Evolutionary conservation across 2,329 filamentous ascomycete species (phyloP).

Genomic region (Epicoccum nigrum): DNA sequence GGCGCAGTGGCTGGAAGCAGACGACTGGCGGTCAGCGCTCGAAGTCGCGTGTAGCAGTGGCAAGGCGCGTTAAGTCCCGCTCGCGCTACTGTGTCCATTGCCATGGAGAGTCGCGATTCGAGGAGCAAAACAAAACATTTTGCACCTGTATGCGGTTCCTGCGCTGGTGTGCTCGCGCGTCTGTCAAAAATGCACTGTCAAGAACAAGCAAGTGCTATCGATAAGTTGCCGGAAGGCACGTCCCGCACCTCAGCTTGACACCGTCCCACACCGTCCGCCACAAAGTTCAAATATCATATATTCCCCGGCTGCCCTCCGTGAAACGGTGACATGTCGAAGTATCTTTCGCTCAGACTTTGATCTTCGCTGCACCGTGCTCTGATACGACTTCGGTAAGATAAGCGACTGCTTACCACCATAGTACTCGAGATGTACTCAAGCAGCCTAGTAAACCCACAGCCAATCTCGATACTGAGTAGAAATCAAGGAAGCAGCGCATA

Average conservation of each 20-base stretch:
- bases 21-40: slow-evolving; percentile 37
- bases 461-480: not conserved
- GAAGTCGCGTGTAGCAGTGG: slow-evolving; percentile 23
- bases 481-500: not conserved
- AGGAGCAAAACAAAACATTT: slow-evolving; percentile 35
- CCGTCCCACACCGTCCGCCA: slow-evolving; percentile 17
- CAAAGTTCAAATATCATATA: slow-evolving; percentile 18
- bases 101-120: slow-evolving; percentile 39
- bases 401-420: not conserved
- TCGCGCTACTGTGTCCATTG: slow-evolving; percentile 17
- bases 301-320: slow-evolving; percentile 10
- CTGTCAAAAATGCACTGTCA: slow-evolving; percentile 22
- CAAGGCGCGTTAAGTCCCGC: slow-evolving; percentile 21
- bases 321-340: slow-evolving; percentile 12
- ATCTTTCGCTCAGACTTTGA: slow-evolving; percentile 3
- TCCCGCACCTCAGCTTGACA: slow-evolving; percentile 16
- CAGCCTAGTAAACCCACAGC: slow-evolving; percentile 6
- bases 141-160: slow-evolving; percentile 19
- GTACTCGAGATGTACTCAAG: not conserved
- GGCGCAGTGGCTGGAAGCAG: slow-evolving; percentile 35
- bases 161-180: slow-evolving; percentile 27
- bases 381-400: slow-evolving; percentile 4
- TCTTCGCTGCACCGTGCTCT: slow-evolving; percentile 6
- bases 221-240: slow-evolving; percentile 26
- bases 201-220: slow-evolving; percentile 22